Evolutionary conservation across 2,329 filamentous ascomycete genomes (phyloP), one percentile per base, ranked within the genome.

Genomic region (Fusarium tricinctum): DNA sequence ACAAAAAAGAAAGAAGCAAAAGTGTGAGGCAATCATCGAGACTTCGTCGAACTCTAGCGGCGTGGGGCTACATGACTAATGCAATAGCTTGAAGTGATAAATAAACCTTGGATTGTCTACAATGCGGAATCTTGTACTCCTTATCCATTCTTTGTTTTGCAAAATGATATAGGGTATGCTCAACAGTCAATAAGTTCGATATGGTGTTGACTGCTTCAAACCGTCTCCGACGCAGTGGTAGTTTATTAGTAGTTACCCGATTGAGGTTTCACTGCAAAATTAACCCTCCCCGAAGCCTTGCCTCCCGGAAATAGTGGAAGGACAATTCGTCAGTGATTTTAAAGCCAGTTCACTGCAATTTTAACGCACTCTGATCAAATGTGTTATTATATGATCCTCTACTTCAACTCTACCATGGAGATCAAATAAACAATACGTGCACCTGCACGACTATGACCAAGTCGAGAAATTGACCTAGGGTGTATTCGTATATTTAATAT

Each of bases 61-160:
- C 35, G 49, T 44, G 50, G 61, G 58, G 48, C 35, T 12, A 51
- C 30, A 53, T 68, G 59, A 65, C 46, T 58, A 65, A 55, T 40
- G 32, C 35, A 12, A 50, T 30, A 42, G 19, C 22, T 28, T 17
- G 22, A 50, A 28, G 40, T 14, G 13, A 38, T 22, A 44, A 30
- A 38, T 22, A 44, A 30, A 43, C 19, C 30, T 26, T 20, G 3
- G 10, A 6, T 42, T 39, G 12, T 39, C 35, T n/a, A n/a, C 17
- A 23, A 23, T 23, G 8, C 7, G 23, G 23, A 23, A n/a, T 38
- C 35, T 19, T 38, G 15, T n/a, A n/a, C n/a, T n/a, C n/a, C n/a
- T n/a, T n/a, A 10, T n/a, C 35, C 17, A n/a, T n/a, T 38, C n/a
- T 38, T 38, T 38, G 8, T 5, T 17, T 38, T n/a, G 8, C 6